Conservation (phyloP, 1,284 basidiomycete genomes). For the Moesziomyces aphidis region DNA sequence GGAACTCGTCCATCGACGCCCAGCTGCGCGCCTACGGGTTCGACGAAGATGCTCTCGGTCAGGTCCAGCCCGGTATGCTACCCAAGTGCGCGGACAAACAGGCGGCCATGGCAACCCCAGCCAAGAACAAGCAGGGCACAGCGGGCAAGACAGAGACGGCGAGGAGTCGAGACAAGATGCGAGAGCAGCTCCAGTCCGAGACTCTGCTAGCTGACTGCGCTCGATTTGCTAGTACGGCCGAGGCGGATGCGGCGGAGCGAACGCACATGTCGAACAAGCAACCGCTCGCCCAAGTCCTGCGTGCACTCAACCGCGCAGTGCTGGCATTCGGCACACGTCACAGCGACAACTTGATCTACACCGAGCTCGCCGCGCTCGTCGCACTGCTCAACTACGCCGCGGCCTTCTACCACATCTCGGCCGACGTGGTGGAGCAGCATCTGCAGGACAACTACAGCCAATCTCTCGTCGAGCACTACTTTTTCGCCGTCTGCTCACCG, state of each 20-base stretch:
- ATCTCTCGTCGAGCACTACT: not conserved
- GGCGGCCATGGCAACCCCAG: not conserved
- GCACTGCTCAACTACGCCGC: slow-evolving; percentile 35
- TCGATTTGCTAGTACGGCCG: slow-evolving; percentile 3
- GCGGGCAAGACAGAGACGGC: not conserved
- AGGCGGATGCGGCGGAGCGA: slow-evolving; percentile 11
- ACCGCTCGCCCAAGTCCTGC: slow-evolving; percentile 9
- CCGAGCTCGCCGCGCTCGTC: slow-evolving; percentile 19
- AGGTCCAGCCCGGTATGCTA: not conserved
- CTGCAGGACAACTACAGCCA: not conserved
- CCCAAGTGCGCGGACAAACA: slow-evolving; percentile 2
- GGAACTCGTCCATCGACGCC: not conserved
- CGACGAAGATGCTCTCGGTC: slow-evolving; percentile 11
- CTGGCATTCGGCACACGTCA: not conserved
- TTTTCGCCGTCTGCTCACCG: slow-evolving; percentile 1
- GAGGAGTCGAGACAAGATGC: slow-evolving; percentile 12
- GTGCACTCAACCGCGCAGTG: slow-evolving; percentile 19
- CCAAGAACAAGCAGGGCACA: not conserved
- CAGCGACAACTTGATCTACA: slow-evolving; percentile 4
- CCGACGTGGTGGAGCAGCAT: slow-evolving; percentile 8
- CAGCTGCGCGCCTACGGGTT: slow-evolving; percentile 11
- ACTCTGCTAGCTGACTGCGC: slow-evolving; percentile 20
- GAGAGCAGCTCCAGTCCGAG: not conserved
- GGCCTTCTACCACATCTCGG: slow-evolving; percentile 9
- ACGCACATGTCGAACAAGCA: slow-evolving; percentile 6